Evolutionary conservation across 768 basidiomycete species (phyloP), one percentile per base, ranked within the genome.

Genomic region (Suillus hirtellus): DNA sequence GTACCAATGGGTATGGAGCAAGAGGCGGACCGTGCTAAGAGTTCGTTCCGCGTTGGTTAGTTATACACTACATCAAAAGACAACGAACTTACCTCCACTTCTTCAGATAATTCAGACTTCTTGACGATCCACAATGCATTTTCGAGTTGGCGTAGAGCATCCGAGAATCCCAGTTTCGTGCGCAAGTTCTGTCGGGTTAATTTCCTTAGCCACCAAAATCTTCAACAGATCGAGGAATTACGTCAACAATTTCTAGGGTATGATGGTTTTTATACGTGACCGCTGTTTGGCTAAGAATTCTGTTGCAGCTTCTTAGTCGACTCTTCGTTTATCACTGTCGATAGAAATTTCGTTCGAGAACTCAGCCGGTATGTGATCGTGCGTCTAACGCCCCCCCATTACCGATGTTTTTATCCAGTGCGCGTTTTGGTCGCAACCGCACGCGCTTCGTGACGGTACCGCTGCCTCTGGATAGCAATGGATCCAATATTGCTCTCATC

Each of bases 171-270:
- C 27, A 78, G 77, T 46, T 80, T 79, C 67, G 87, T 87, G 60
- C 81, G 87, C 62, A 87, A 89, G 61, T 95, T 95, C 71, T 96
- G 94, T 75, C 83, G 87, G 68, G 79, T 77, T 54, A 92, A 92
- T 71, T 96, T 86, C 67, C 79, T 96, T 42, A 95, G 92, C 66
- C 87, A 94, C 67, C 93, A 94, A 88, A 98, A 95, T 72, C 79
- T 99, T 58, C 89, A 94, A 76, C 95, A 97, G 76, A 96, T 99
- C 37, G 96, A 99, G 74, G 96, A 98, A 71, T 82, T 98, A 42
- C 87, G 96, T 35, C 94, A 95, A 70, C 96, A 99, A 72, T 86
- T 93, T 65, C 78, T 94, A 61, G 87, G 89, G 82, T 92, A 69
- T 66, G 75, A 65, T 43, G 35, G 35, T 61, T 24, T 21, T 60